A percentile compares a stretch with the other conserved stretches of the same genome.
These are phyloP conservation scores for Euphorbia tirucalli DNA, from an alignment of 345 rosid genomes.

Conservation along the genomic window DNA sequence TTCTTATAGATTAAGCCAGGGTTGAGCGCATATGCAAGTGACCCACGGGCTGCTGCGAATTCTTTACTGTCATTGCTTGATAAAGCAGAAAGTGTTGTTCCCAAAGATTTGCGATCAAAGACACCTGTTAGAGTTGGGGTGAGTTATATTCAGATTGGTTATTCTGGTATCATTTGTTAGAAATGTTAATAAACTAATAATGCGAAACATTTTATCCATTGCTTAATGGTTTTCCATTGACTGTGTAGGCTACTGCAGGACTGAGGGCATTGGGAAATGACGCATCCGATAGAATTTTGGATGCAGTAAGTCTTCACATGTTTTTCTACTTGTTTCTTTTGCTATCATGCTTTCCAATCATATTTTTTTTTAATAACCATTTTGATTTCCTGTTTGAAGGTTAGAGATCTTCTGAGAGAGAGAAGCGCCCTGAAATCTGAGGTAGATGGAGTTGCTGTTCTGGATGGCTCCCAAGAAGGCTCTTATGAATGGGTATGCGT, in stretches of 20 bases:
- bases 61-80: constrained; percentile 70
- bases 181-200: not conserved
- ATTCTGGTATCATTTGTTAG: not conserved
- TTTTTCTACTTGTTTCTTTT: constrained; percentile 12
- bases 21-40: constrained; percentile 74
- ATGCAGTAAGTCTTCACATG: constrained; percentile 48
- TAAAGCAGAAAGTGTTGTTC: constrained; percentile 83
- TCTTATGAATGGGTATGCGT: constrained; percentile 93
- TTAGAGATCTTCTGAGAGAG: constrained; percentile 74
- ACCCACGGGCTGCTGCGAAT: constrained; percentile 67
- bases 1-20: constrained; percentile 69
- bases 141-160: constrained; percentile 22
- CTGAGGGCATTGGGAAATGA: constrained; percentile 78
- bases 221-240: constrained; percentile 14
- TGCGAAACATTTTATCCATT: not conserved
- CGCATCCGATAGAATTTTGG: constrained; percentile 79
- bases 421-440: constrained; percentile 71
- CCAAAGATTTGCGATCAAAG: constrained; percentile 60
- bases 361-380: constrained; percentile 9
- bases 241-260: constrained; percentile 87
- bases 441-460: constrained; percentile 58
- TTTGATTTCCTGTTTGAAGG: constrained; percentile 45
- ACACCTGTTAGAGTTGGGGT: constrained; percentile 99
- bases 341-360: constrained; percentile 10
- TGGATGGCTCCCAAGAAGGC: constrained; percentile 98